These are phyloP conservation scores for Stevia rebaudiana DNA, from an alignment of 140 eudicot species.

Conservation along the genomic window DNA sequence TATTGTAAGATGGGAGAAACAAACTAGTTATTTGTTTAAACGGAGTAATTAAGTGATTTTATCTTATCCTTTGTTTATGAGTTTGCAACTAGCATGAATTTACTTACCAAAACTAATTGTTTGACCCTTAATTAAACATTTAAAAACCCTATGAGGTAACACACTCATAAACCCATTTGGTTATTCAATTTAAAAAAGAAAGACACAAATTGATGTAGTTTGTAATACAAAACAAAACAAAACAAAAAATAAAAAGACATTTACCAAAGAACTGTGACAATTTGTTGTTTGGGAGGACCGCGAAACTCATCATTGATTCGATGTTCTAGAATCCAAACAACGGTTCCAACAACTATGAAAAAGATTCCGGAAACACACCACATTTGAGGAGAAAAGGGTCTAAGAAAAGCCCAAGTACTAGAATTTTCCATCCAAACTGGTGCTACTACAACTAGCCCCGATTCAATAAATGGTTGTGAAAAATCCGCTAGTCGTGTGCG, in stretches of 20 bases:
- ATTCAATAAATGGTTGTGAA: conserved; percentile 72
- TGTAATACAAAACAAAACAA: background rate
- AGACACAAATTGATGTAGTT: background rate
- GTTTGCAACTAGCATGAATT: background rate
- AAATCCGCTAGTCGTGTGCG: conserved; percentile 72
- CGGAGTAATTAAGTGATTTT: background rate
- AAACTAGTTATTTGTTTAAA: background rate
- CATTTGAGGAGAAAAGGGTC: conserved; percentile 63
- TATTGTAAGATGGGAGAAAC: too few relatives aligned
- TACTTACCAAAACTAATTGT: background rate
- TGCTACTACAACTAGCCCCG: conserved; percentile 89
- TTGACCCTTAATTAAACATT: background rate
- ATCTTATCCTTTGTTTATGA: background rate
- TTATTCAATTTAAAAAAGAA: background rate
- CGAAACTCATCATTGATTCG: conserved; percentile 84
- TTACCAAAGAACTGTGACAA: conserved; percentile 68
- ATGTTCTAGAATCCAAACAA: conserved; percentile 83
- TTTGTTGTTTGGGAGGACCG: conserved; percentile 70
- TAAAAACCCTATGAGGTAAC: background rate
- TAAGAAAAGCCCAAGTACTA: conserved; percentile 75
- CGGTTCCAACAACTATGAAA: conserved; percentile 55
- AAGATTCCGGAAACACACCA: conserved; percentile 57
- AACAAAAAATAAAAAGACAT: background rate
- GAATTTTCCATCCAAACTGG: conserved; percentile 45
- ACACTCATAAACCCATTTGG: background rate